A percentile compares a stretch with the other conserved stretches of the same genome.
Conservation (phyloP, 345 rosid species). For the Carallia brachiata region DNA sequence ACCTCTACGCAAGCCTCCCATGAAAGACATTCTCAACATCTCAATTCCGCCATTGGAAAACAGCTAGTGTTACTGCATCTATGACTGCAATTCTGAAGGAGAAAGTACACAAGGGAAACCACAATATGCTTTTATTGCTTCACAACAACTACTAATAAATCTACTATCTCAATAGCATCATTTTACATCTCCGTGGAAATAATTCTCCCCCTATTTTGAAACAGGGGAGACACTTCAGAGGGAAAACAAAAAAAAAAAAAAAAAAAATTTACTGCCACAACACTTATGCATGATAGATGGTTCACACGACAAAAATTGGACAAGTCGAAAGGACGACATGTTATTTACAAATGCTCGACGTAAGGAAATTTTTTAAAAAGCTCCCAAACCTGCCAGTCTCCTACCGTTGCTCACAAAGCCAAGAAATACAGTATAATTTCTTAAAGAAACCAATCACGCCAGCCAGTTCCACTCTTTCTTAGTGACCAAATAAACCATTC, state of each 20-base stretch:
- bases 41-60: too few relatives aligned
- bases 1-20: too few relatives aligned
- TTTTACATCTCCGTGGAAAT: too few relatives aligned
- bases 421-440: background rate
- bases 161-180: too few relatives aligned
- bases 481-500: background rate
- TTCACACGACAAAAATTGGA: background rate
- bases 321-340: conserved; percentile 14
- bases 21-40: too few relatives aligned
- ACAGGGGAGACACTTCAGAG: background rate
- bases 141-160: rapidly evolving
- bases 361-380: background rate
- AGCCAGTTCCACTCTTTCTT: conserved; percentile 5
- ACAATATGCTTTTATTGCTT: too few relatives aligned
- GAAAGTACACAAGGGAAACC: too few relatives aligned
- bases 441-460: background rate
- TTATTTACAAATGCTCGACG: conserved; percentile 26
- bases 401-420: background rate
- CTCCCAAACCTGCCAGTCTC: conserved; percentile 6
- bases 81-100: too few relatives aligned
- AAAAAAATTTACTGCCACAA: background rate
- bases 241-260: too few relatives aligned
- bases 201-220: too few relatives aligned
- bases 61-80: too few relatives aligned
- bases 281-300: background rate